Conservation (phyloP, 2,329 filamentous ascomycete genomes). For the Aspergillus ibericus region DNA sequence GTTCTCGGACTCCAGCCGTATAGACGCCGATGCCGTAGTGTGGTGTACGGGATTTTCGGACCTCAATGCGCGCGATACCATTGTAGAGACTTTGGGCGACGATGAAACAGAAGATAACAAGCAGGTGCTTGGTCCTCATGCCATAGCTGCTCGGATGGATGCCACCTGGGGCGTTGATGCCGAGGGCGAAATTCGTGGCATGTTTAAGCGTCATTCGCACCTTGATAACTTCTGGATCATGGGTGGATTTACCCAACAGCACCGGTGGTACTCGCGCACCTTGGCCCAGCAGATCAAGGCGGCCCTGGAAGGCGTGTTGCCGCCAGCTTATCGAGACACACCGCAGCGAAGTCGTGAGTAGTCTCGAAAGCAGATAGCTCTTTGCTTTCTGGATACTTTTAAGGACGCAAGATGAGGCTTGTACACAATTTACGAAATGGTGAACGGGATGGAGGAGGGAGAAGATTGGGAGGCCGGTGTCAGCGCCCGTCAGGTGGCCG, state of each 20-base stretch:
- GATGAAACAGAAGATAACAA: not conserved
- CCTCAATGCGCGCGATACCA: conserved; percentile 29
- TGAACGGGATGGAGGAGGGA: too few relatives aligned
- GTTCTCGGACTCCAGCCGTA: conserved; percentile 35
- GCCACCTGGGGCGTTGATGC: conserved; percentile 44
- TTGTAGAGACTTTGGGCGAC: conserved; percentile 30
- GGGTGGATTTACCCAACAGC: conserved; percentile 46
- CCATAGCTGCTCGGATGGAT: conserved; percentile 43
- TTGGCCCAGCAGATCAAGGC: conserved; percentile 51
- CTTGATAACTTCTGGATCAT: conserved; percentile 44
- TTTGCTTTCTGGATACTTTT: too few relatives aligned
- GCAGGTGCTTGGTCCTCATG: conserved; percentile 25
- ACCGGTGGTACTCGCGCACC: conserved; percentile 44
- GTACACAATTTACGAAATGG: too few relatives aligned
- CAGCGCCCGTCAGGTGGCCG: not conserved
- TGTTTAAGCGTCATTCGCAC: conserved; percentile 38
- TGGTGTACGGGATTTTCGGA: conserved; percentile 47
- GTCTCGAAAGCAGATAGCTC: too few relatives aligned
- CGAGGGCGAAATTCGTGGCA: conserved; percentile 46
- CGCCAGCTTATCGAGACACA: conserved; percentile 32
- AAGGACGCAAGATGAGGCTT: too few relatives aligned
- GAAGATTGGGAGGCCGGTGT: too few relatives aligned
- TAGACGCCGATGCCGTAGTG: conserved; percentile 41
- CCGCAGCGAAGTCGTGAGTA: not conserved
- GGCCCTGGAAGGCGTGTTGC: conserved; percentile 29